Conservation (phyloP, 805 yeast genomes). For the Naumovozyma dairenensis region DNA sequence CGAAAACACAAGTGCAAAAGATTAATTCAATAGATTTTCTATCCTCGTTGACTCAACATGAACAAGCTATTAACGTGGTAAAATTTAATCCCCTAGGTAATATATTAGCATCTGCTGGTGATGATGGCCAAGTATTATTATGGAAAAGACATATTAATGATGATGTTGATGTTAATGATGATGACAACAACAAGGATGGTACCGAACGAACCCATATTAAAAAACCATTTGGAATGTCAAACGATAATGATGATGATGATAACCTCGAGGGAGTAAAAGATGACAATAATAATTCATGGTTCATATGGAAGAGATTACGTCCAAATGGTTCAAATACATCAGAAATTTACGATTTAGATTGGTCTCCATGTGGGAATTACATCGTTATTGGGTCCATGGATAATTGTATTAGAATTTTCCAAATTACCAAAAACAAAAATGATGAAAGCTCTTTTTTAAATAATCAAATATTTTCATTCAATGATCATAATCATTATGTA, state of each 20-base stretch:
- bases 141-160: conserved; percentile 59
- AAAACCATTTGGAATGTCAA: conserved; percentile 2
- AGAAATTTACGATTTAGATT: conserved; percentile 83
- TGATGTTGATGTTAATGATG: conserved; percentile 40
- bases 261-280: no score
- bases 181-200: conserved; percentile 33
- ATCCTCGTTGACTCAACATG: conserved; percentile 75
- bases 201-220: neutral
- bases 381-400: conserved; percentile 91
- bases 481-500: conserved; percentile 76
- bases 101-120: conserved; percentile 82
- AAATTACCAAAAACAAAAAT: conserved; percentile 3
- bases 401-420: conserved; percentile 64
- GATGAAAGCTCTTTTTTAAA: conserved; percentile 1
- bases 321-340: conserved; percentile 49
- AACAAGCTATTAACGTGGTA: conserved; percentile 89
- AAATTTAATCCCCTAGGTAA: conserved; percentile 64
- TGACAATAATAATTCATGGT: no score
- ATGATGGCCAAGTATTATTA: conserved; percentile 79
- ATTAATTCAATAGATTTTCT: conserved; percentile 57
- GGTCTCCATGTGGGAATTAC: conserved; percentile 80
- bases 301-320: conserved; percentile 34
- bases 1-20: conserved; percentile 5
- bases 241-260: conserved; percentile 34
- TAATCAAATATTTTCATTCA: conserved; percentile 1